phyloP scores from a whole-genome alignment of 2,329 filamentous ascomycete genomes.

The Diaporthe capsici region DNA sequence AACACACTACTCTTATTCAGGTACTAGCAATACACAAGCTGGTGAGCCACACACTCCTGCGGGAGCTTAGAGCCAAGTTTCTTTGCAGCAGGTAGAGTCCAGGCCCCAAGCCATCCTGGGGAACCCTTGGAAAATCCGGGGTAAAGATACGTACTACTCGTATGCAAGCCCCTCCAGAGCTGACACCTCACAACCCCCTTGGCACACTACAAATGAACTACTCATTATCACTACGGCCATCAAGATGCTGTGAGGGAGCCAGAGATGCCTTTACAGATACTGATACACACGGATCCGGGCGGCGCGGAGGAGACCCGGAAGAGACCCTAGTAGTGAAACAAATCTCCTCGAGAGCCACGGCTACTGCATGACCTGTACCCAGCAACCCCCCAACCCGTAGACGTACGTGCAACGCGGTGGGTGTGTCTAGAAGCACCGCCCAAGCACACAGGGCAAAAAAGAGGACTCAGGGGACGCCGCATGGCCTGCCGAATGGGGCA shows the following conservation, averaged over 20 bases:
- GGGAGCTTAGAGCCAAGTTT: conserved; percentile 22
- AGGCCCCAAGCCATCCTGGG: not conserved
- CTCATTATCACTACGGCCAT: not conserved
- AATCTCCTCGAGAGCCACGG: not conserved
- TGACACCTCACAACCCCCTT: not conserved
- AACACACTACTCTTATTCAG: not conserved
- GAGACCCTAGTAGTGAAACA: not conserved
- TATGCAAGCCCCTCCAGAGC: not conserved
- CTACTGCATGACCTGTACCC: not conserved
- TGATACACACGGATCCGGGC: not conserved
- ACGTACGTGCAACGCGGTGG: not conserved
- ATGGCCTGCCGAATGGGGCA: conserved; percentile 22
- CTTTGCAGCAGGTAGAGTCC: not conserved
- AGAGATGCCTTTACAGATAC: not conserved
- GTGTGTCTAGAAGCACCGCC: not conserved
- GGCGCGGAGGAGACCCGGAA: not conserved
- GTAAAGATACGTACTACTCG: not conserved
- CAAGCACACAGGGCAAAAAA: not conserved
- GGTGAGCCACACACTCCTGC: conserved; percentile 15
- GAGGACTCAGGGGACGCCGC: not conserved
- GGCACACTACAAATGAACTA: not conserved
- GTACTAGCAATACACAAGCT: not conserved
- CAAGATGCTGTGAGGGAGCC: not conserved
- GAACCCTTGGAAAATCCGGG: conserved; percentile 15
- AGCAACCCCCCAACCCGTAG: not conserved